Conservation (phyloP, 2,329 filamentous ascomycete species). For the Trichoderma guizhouense region DNA sequence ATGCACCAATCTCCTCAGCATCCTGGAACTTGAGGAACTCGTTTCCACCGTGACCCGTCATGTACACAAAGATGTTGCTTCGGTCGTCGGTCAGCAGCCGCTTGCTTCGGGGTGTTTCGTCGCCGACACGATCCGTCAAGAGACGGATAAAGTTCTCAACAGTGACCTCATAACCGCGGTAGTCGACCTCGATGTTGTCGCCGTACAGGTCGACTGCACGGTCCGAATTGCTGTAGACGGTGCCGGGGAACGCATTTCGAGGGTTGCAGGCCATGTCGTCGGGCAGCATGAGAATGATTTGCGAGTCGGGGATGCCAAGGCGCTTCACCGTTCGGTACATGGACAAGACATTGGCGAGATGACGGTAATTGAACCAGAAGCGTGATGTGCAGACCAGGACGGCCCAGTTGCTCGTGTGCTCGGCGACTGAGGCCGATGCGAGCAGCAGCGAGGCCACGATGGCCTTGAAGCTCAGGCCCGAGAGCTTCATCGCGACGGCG, state of each 20-base stretch:
- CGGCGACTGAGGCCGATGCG: conserved; percentile 49
- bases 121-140: conserved; percentile 88
- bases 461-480: conserved; percentile 43
- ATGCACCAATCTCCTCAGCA: conserved; percentile 93
- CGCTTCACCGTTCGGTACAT: conserved; percentile 98
- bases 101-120: conserved; percentile 94
- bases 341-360: conserved; percentile 95
- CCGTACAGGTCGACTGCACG: conserved; percentile 94
- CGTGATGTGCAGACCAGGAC: conserved; percentile 97
- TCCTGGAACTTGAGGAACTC: conserved; percentile 99
- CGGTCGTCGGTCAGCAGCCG: conserved; percentile 89
- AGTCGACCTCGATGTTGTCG: conserved; percentile 98
- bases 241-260: conserved; percentile 94
- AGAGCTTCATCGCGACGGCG: conserved; percentile 48
- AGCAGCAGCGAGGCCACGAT: conserved; percentile 49
- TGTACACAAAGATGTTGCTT: conserved; percentile 97
- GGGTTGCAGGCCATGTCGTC: conserved; percentile 99
- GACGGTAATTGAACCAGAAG: conserved; percentile 99
- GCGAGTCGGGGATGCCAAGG: conserved; percentile 93
- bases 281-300: conserved; percentile 99
- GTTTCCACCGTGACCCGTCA: conserved; percentile 97
- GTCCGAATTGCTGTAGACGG: conserved; percentile 97
- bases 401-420: conserved; percentile 98
- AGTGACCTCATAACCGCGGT: conserved; percentile 95
- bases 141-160: conserved; percentile 98